A percentile compares a stretch with the other conserved stretches of the same genome.
These are phyloP conservation scores for Wickerhamiella siamensis DNA, from an alignment of 805 yeast genomes.

Conservation along the genomic window DNA sequence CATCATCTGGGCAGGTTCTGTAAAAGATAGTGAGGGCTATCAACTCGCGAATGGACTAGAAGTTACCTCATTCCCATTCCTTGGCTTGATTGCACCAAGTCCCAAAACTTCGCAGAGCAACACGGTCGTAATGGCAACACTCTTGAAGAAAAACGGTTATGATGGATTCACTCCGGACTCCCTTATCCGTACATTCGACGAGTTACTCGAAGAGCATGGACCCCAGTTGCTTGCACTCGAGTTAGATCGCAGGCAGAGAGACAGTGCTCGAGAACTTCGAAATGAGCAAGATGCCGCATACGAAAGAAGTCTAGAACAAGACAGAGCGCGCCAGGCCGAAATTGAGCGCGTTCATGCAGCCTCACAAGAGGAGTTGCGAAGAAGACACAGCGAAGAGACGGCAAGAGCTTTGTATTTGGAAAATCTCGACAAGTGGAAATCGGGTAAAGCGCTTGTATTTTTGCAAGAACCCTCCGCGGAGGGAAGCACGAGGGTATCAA, in stretches of 20 bases:
- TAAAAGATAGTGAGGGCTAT: conserved; percentile 65
- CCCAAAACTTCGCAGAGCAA: conserved; percentile 26
- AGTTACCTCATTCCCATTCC: conserved; percentile 64
- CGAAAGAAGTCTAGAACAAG: conserved; percentile 53
- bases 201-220: conserved; percentile 41
- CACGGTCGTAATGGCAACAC: conserved; percentile 42
- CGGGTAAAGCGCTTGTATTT: conserved; percentile 32
- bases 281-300: conserved; percentile 68
- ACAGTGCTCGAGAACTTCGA: conserved; percentile 40
- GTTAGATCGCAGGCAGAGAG: conserved; percentile 46
- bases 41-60: conserved; percentile 66
- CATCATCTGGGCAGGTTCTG: conserved; percentile 78
- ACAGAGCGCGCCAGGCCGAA: conserved; percentile 30
- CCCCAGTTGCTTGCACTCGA: conserved; percentile 48
- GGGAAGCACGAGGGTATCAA: conserved; percentile 42
- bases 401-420: conserved; percentile 9
- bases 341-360: conserved; percentile 26
- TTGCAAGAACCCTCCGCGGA: conserved; percentile 9
- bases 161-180: conserved; percentile 18
- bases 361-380: conserved; percentile 12
- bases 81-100: conserved; percentile 62
- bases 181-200: conserved; percentile 32
- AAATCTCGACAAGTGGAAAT: conserved; percentile 31
- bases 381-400: conserved; percentile 7
- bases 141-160: conserved; percentile 32